Base-by-base conservation (phyloP, 805 yeast species). In the Zygotorulaspora chibaensis region DNA sequence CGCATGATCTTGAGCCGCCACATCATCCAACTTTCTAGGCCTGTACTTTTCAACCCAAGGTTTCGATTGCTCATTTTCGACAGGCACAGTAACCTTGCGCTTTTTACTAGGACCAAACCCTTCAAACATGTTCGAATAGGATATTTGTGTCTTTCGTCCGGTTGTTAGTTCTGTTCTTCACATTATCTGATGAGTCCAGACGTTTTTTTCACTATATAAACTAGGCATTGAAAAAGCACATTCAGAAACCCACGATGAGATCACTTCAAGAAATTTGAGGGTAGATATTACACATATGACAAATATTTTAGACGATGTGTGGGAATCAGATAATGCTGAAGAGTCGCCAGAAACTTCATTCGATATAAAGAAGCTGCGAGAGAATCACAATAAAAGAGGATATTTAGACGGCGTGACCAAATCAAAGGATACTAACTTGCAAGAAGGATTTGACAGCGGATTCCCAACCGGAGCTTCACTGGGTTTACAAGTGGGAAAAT, bases 41-140 rank as follows among this genome's bases (percentile, higher is more conserved):
- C 99, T 87, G 64, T 86, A 86, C 73, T 88, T 88, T 63, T 88
- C 96, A 16, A 89, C 95, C 96, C 96, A 88, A 3, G 96, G 96
- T 41, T 70, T 66, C n/a, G 62, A 58, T 33, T 65, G 61, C 27
- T 61, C 67, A 13, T 46, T 54, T 10, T 53, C 49, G 15, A 51
- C 55, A 1, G 40, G 51, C 7, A 48, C 30, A 3, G 47, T 29
- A 1, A 59, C 29, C 37, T 62, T 62, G 28, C 66, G 65, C 46
- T 55, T 67, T 46, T 65, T 67, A 18, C 39, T 53, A 23, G 37
- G 40, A 28, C 56, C 60, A 47, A 61, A 58, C 1, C 53, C 54
- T 30, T 56, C 55, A 20, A 57, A 48, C 53, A 59, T 55, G 20
- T 8, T 29, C 33, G 8, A 29, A 12, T 12, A 6, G 6, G 33